Conservation (phyloP, 257 asterid species). For the Henckelia pumila region DNA sequence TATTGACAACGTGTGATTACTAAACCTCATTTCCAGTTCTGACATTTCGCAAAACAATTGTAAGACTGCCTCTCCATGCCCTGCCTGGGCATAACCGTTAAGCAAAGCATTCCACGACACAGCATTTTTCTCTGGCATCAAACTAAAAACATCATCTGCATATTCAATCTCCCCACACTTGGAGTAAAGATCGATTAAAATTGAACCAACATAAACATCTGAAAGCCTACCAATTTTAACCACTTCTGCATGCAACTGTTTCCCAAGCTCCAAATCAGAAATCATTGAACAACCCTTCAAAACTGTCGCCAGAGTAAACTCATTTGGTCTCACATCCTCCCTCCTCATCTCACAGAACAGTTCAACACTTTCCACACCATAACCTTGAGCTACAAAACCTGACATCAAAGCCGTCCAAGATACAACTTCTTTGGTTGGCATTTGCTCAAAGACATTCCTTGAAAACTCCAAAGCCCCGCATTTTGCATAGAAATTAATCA, state of each 20-base stretch:
- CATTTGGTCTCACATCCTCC: constrained; percentile 62
- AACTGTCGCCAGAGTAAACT: constrained; percentile 70
- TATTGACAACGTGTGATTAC: constrained; percentile 61
- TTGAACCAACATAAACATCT: constrained; percentile 72
- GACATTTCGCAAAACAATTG: constrained; percentile 48
- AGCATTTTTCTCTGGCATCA: constrained; percentile 64
- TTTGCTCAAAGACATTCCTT: constrained; percentile 43
- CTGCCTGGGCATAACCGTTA: constrained; percentile 74
- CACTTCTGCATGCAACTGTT: constrained; percentile 68
- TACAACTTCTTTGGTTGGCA: constrained; percentile 61
- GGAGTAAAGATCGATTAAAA: constrained; percentile 66
- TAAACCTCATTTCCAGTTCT: constrained; percentile 57
- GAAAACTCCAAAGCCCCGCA: constrained; percentile 52
- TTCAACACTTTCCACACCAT: constrained; percentile 45
- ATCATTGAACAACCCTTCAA: constrained; percentile 71
- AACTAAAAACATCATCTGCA: constrained; percentile 53
- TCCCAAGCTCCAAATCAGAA: constrained; percentile 58
- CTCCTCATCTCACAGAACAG: constrained; percentile 66
- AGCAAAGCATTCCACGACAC: constrained; percentile 80
- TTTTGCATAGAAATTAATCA: constrained; percentile 71
- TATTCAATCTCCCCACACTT: constrained; percentile 65
- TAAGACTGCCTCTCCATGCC: constrained; percentile 61
- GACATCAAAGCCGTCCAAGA: constrained; percentile 79
- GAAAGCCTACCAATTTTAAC: constrained; percentile 57
- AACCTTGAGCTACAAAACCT: constrained; percentile 75